Conservation (phyloP, 164 flowering plant genomes). For the Kalanchoe fedtschenkoi region DNA sequence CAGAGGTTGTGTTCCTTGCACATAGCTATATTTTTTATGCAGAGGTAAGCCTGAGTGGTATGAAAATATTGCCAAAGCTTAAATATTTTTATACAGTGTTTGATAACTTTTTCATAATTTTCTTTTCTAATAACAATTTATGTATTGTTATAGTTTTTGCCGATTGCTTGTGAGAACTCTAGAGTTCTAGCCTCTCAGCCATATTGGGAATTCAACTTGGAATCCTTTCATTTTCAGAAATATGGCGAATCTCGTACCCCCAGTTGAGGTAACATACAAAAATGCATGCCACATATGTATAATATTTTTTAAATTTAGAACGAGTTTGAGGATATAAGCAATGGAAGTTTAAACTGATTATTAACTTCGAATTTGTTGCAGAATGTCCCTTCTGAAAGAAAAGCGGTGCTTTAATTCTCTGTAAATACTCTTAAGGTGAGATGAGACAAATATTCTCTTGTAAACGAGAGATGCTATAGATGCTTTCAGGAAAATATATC, state of each 20-base stretch:
- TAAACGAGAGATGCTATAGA: too few species aligned
- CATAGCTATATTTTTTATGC: background rate
- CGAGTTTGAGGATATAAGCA: background rate
- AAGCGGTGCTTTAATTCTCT: conserved; percentile 90
- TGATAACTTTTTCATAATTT: background rate
- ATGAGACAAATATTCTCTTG: background rate
- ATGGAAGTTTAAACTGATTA: background rate
- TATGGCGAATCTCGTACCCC: conserved; percentile 87
- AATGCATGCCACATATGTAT: background rate
- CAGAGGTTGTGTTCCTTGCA: too few species aligned
- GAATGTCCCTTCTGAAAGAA: conserved; percentile 86
- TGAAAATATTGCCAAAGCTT: background rate
- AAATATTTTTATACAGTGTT: background rate
- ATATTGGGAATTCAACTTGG: conserved; percentile 92
- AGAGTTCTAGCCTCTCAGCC: conserved; percentile 87
- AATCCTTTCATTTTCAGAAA: conserved; percentile 81
- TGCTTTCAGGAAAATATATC: background rate
- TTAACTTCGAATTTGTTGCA: conserved; percentile 19
- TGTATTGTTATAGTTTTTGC: conserved; percentile 54
- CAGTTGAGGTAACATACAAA: conserved; percentile 50
- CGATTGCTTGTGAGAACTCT: conserved; percentile 97
- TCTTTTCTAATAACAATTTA: background rate
- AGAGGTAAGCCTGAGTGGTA: conserved; percentile 3
- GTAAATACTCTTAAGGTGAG: conserved; percentile 75
- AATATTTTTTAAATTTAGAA: background rate